A percentile compares a stretch with the other conserved stretches of the same genome.
Conservation (phyloP, 176 grass and related monocot genomes). For the Carex parvula region DNA sequence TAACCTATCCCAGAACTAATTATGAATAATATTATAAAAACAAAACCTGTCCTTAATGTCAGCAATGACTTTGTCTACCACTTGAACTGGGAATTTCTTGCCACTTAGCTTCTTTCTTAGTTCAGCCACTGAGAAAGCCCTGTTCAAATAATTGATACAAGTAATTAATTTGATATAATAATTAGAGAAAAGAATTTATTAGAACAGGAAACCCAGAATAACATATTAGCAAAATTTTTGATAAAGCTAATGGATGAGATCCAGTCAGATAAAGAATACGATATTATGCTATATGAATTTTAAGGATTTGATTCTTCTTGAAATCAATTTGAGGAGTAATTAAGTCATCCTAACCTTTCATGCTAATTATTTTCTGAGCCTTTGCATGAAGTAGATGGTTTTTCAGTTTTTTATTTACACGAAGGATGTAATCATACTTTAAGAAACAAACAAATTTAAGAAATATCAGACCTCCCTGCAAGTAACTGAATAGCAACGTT, state of each 20-base stretch:
- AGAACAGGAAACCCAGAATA: neutral
- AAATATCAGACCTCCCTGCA: constrained; percentile 43
- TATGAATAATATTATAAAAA: neutral
- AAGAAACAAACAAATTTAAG: constrained; percentile 2
- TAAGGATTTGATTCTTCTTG: neutral
- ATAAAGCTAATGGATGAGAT: neutral
- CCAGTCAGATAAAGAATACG: constrained; percentile 1
- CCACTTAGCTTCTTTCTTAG: constrained; percentile 72
- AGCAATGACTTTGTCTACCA: constrained; percentile 55
- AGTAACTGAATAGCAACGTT: constrained; percentile 70
- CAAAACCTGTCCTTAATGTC: constrained; percentile 62
- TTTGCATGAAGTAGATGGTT: neutral
- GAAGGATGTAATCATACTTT: neutral
- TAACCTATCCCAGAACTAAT: neutral
- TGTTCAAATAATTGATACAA: constrained; percentile 30
- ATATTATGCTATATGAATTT: neutral
- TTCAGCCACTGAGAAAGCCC: constrained; percentile 71
- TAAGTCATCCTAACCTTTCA: neutral
- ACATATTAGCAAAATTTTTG: constrained; percentile 2
- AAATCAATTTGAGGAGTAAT: neutral
- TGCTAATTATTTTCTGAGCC: neutral
- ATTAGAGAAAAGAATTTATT: neutral
- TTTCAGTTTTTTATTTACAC: neutral
- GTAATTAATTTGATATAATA: constrained; percentile 24
- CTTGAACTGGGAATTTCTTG: constrained; percentile 55